Evolutionary conservation across 2,329 filamentous ascomycete genomes (phyloP), one percentile per base, ranked within the genome.

Genomic region (Ophioceras dolichostomum): DNA sequence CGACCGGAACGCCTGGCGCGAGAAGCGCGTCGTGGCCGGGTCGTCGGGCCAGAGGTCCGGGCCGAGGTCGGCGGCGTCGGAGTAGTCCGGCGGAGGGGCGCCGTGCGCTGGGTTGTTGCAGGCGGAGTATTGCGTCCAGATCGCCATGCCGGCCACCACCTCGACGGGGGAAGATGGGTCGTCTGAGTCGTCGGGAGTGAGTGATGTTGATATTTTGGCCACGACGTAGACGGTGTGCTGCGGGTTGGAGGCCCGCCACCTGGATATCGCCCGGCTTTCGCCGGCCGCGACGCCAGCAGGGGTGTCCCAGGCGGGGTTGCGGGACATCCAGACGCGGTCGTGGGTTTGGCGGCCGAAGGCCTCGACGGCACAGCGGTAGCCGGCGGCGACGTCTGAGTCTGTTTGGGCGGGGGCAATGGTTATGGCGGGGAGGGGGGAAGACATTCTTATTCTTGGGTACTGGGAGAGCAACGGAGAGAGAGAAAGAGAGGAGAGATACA

Each of bases 241-340:
- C 4, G 53, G 55, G 17, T 14, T 17, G 17, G 24, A 24, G 4
- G 47, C 39, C 19, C 52, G 45, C 60, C 62, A 75, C 18, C 64
- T 60, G 26, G 59, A 44, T 3, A 54, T 49, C 41, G 72, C 45
- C 12, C 58, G 58, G 9, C 50, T 49, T 2, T 56, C 57, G 19
- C 56, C 59, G 2, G 46, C 46, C 0, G 47, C 47, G 19, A 49
- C 55, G 10, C 70, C 71, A 12, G 58, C 52, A 5, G 62, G 54
- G 0, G 65, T 70, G 26, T 74, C 62, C 70, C 71, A 76, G 14
- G 58, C 65, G 0, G 71, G 71, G 40, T 71, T 71, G 53, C 68
- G 58, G 41, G 56, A 53, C 1, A 55, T 58, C 66, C 68, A 76
- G 36, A 75, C 51, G 6, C 55, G 58, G 47, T 77, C 73, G 20